Percentiles rank a stretch among this genome's conserved stretches.
Evolutionary conservation across 2,329 filamentous ascomycete genomes (phyloP).

Genomic region (Coniochaeta sp.): DNA sequence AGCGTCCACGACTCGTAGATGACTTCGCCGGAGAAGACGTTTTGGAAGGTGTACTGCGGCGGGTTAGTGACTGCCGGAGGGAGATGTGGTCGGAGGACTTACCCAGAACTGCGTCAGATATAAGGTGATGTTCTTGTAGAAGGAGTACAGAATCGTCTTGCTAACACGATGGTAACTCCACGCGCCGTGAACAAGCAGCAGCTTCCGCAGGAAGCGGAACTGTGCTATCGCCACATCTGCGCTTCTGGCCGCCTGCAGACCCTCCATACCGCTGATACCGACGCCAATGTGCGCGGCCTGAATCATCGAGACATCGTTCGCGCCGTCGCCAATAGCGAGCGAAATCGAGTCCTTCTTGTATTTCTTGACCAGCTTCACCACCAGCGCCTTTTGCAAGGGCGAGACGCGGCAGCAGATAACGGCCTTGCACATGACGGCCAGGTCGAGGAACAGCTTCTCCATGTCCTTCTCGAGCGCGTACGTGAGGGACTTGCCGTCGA

Average conservation of each 20-base stretch:
- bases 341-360: constrained; percentile 83
- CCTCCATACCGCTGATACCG: constrained; percentile 94
- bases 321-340: constrained; percentile 92
- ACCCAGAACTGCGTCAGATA: constrained; percentile 99
- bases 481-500: constrained; percentile 92
- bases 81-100: constrained; percentile 28
- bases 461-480: constrained; percentile 89
- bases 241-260: constrained; percentile 90
- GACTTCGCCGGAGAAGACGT: constrained; percentile 93
- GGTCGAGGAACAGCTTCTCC: constrained; percentile 86
- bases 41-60: constrained; percentile 86
- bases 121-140: constrained; percentile 98
- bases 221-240: constrained; percentile 95
- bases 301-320: constrained; percentile 99
- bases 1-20: constrained; percentile 99
- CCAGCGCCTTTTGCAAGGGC: constrained; percentile 90
- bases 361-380: constrained; percentile 96
- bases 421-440: constrained; percentile 96
- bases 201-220: constrained; percentile 89
- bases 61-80: constrained; percentile 13
- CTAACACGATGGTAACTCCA: constrained; percentile 98
- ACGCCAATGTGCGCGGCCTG: constrained; percentile 97
- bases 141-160: constrained; percentile 96
- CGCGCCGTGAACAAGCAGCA: constrained; percentile 88
- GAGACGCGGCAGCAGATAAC: constrained; percentile 98